Conservation (phyloP, 78 protist species). For the Mantamonas sphyraenae region DNA sequence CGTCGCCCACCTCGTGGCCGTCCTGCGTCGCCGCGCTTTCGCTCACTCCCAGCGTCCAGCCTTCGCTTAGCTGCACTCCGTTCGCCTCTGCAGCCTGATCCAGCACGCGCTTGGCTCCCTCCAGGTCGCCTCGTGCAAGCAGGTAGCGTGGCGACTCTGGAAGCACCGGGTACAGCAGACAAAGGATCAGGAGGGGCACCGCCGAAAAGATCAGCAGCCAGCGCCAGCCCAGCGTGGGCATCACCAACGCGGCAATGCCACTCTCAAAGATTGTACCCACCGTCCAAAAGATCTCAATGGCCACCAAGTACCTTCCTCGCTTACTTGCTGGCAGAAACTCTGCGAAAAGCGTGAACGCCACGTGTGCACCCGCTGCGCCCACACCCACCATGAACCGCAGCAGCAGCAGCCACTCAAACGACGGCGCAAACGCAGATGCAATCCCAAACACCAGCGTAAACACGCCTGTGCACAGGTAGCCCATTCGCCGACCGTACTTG, state of each 20-base stretch:
- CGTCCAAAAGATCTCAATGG: constrained; percentile 8
- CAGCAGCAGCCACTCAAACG: background rate
- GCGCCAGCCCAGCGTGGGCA: constrained; percentile 1
- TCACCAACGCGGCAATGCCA: background rate
- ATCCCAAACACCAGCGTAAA: background rate
- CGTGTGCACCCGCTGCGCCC: background rate
- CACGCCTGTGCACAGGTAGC: background rate
- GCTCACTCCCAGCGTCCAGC: background rate
- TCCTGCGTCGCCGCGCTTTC: background rate
- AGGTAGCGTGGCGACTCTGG: constrained; percentile 12
- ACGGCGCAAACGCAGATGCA: background rate
- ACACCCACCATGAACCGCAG: constrained; percentile 3
- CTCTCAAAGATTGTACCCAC: constrained; percentile 8
- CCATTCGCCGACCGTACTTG: background rate
- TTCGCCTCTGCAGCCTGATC: background rate
- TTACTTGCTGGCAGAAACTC: constrained; percentile 1
- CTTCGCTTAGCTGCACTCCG: background rate
- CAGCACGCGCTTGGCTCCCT: background rate
- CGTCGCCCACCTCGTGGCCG: background rate
- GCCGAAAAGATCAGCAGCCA: background rate
- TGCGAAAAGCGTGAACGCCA: background rate
- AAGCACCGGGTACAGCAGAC: background rate
- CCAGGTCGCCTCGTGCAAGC: background rate
- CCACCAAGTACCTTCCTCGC: constrained; percentile 4
- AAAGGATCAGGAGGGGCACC: background rate